Conservation (phyloP, 345 rosid genomes). For the Heritiera fomes region DNA sequence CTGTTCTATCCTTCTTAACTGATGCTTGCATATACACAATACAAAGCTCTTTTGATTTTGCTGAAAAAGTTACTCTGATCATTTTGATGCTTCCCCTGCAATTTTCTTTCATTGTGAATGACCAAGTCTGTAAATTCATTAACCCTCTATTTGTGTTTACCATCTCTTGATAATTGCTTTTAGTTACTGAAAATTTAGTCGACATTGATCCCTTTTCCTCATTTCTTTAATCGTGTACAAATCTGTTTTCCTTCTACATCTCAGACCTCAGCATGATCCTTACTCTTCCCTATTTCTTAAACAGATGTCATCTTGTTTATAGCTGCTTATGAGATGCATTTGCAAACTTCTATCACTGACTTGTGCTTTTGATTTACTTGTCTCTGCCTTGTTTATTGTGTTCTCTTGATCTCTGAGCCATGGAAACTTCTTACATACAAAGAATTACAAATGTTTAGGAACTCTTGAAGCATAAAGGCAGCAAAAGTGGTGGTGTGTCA, state of each 20-base stretch:
- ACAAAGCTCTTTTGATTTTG: background rate
- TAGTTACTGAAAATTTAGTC: background rate
- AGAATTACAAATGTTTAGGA: conserved; percentile 42
- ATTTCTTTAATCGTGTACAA: background rate
- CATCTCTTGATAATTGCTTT: background rate
- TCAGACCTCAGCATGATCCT: background rate
- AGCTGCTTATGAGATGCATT: background rate
- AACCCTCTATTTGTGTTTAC: background rate
- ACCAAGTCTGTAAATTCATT: background rate
- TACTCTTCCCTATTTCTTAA: background rate
- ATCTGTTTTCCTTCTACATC: background rate
- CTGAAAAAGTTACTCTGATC: background rate
- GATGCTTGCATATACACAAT: background rate
- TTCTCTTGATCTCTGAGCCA: conserved; percentile 4
- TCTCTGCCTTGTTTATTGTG: background rate
- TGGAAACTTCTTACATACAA: conserved; percentile 12
- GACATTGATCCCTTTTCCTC: background rate
- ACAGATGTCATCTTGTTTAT: background rate
- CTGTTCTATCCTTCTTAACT: no score
- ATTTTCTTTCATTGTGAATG: background rate
- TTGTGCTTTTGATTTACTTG: background rate
- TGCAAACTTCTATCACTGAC: background rate
- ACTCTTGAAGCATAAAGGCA: conserved; percentile 46
- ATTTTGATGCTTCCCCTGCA: background rate
- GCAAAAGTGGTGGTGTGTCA: conserved; percentile 51